Percentiles rank a stretch among this genome's conserved stretches.
Evolutionary conservation across 176 grass and related monocot species (phyloP).

Genomic region (Phyllostachys edulis): DNA sequence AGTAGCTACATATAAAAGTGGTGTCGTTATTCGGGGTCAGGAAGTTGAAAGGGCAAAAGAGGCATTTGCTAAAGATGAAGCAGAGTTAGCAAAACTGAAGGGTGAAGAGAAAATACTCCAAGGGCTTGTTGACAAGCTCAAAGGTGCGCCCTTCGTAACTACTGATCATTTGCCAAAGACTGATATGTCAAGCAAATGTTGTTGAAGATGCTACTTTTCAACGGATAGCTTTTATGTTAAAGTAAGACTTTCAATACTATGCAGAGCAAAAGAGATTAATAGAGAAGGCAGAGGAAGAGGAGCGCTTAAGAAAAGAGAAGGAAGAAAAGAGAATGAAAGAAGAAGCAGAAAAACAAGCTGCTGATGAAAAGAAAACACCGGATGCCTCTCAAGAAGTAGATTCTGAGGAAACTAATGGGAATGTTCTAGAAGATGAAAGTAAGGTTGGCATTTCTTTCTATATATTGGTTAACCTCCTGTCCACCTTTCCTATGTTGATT

Average conservation of each 20-base stretch:
- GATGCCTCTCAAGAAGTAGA: constrained; percentile 48
- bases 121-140: constrained; percentile 85
- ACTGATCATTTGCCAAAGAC: neutral
- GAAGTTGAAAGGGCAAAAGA: constrained; percentile 80
- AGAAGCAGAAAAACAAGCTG: constrained; percentile 63
- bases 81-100: constrained; percentile 69
- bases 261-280: constrained; percentile 90
- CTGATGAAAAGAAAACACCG: constrained; percentile 40
- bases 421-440: constrained; percentile 42
- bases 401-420: constrained; percentile 36
- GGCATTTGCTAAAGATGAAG: constrained; percentile 79
- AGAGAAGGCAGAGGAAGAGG: constrained; percentile 90
- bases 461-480: constrained; percentile 22
- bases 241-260: constrained; percentile 1
- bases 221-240: constrained; percentile 3
- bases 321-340: constrained; percentile 92
- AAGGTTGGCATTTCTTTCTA: constrained; percentile 49
- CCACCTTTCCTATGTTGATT: constrained; percentile 18
- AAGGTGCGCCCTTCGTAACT: constrained; percentile 45
- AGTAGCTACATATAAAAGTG: constrained; percentile 74
- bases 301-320: constrained; percentile 75
- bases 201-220: neutral
- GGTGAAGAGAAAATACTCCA: constrained; percentile 84
- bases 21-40: constrained; percentile 67
- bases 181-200: constrained; percentile 10